Conservation (phyloP, 179 eudicot genomes). For the Actinidia polygama region DNA sequence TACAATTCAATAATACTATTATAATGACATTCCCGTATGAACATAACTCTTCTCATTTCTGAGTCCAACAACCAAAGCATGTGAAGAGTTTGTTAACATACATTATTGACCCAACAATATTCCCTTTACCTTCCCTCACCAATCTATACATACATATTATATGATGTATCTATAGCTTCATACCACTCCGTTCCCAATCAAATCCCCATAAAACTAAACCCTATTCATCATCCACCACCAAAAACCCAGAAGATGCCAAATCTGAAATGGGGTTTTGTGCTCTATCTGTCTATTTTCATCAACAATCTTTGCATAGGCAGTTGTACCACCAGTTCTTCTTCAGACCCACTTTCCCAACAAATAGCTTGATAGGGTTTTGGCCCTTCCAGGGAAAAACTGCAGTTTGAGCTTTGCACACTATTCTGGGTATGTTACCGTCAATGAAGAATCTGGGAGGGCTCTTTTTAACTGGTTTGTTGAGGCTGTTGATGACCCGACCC, state of each 20-base stretch:
- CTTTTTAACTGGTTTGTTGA: constrained; percentile 91
- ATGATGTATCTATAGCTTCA: neutral
- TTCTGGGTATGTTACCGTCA: constrained; percentile 83
- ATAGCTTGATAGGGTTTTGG: constrained; percentile 43
- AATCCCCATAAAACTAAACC: neutral
- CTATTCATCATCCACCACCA: neutral
- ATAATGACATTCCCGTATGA: too few relatives aligned
- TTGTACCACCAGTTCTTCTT: constrained; percentile 17
- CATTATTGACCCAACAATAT: neutral
- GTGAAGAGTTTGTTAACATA: neutral
- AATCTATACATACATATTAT: neutral
- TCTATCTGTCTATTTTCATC: constrained; percentile 24
- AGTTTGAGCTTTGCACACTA: constrained; percentile 72
- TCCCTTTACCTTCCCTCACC: neutral
- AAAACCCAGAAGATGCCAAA: constrained; percentile 33
- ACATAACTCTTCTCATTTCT: neutral
- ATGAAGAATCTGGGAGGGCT: constrained; percentile 74
- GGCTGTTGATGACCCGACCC: constrained; percentile 76
- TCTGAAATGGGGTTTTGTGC: constrained; percentile 33
- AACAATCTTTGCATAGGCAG: constrained; percentile 27
- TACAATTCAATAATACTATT: too few relatives aligned
- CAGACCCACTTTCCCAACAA: constrained; percentile 53
- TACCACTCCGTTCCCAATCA: neutral
- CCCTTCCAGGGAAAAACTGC: constrained; percentile 77
- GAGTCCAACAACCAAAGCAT: neutral